A percentile compares a stretch with the other conserved stretches of the same genome.
phyloP scores from a whole-genome alignment of 1,139 yeast species.

The Kodamaea plutei region DNA sequence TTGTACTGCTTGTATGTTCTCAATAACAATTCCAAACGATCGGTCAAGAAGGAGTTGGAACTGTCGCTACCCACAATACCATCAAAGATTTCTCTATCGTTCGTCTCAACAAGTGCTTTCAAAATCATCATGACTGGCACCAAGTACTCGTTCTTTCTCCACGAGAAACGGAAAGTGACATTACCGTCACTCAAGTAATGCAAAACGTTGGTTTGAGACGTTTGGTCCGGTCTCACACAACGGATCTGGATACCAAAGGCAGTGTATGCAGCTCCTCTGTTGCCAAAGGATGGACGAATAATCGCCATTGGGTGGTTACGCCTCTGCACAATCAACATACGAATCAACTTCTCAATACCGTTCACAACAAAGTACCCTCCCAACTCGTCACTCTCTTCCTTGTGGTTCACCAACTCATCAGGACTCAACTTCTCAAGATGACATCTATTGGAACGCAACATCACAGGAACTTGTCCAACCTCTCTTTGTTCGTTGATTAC shows the following conservation, averaged over 20 bases:
- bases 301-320: slow-evolving; percentile 98
- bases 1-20: slow-evolving; percentile 82
- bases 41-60: slow-evolving; percentile 88
- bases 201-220: slow-evolving; percentile 93
- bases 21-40: slow-evolving; percentile 90
- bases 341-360: slow-evolving; percentile 92
- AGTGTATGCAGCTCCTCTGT: slow-evolving; percentile 89
- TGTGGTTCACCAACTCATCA: slow-evolving; percentile 65
- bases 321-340: slow-evolving; percentile 97
- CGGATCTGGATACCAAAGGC: slow-evolving; percentile 92
- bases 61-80: slow-evolving; percentile 91
- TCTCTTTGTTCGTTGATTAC: slow-evolving; percentile 80
- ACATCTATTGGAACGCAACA: slow-evolving; percentile 88
- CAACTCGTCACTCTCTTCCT: slow-evolving; percentile 92
- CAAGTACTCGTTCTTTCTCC: slow-evolving; percentile 94
- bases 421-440: slow-evolving; percentile 85
- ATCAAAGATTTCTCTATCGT: slow-evolving; percentile 92
- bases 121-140: slow-evolving; percentile 91
- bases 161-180: slow-evolving; percentile 91
- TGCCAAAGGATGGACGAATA: slow-evolving; percentile 88
- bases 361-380: slow-evolving; percentile 97
- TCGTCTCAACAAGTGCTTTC: slow-evolving; percentile 85
- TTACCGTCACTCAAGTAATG: slow-evolving; percentile 96
- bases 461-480: slow-evolving; percentile 87
- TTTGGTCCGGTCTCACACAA: slow-evolving; percentile 93